Evolutionary conservation across 176 grass and related monocot species (phyloP), one percentile per base, ranked within the genome.

Genomic region (Saccharum spontaneum): DNA sequence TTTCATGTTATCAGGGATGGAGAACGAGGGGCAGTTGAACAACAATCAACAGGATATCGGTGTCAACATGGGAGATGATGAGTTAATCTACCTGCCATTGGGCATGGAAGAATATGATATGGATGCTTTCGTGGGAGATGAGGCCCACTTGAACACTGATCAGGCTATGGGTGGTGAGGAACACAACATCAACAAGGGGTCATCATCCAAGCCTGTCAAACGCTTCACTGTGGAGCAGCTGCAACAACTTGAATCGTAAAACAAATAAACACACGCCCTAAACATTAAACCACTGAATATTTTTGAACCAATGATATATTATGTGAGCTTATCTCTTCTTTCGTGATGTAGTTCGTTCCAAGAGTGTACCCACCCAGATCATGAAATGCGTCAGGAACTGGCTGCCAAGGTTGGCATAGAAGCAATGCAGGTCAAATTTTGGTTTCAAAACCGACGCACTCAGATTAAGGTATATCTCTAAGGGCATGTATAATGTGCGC

Each of bases 371-470:
- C 55, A 88, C 28, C 87, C 81, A 4, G 57, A 79, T 30, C 81
- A 88, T 0, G 20, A 5, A 0, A 28, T 3, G 18, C 81, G 81
- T 3, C 5, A 34, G 44, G 67, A 49, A 1, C 31, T 88, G 52
- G 76, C 17, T 16, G 5, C 4, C 11, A 84, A 16, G 75, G 8
- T 66, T 20, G 57, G 67, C 43, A 17, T 88, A 44, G 17, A 6
- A 3, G 1, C 10, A 12, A 0, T 0, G 9, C 75, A 88, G 44
- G 61, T 88, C 67, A 83, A 73, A 20, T 52, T 73, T 23, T 88
- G 87, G 87, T 88, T 88, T 26, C 87, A 88, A n/a, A 88, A 88
- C 26, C n/a, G 67, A 10, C 80, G 87, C 44, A 20, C 67, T 11
- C 6, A 70, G 13, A 49, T 0, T 0, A 88, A 83, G 86, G 73